Evolutionary conservation across 2,329 filamentous ascomycete genomes (phyloP).

Genomic region (Verticillium longisporum): DNA sequence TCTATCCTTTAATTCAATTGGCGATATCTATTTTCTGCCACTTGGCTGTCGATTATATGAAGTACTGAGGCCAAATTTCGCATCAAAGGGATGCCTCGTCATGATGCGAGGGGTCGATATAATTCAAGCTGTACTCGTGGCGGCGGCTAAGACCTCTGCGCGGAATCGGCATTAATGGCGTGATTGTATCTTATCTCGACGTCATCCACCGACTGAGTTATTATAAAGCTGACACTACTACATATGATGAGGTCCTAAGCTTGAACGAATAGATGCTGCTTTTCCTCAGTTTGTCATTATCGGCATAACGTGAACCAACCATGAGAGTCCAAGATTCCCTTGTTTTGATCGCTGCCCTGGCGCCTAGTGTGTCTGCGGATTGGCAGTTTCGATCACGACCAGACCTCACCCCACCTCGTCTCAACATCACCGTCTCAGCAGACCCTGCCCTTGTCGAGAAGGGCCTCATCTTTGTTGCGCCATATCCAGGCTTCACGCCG

Average conservation of each 20-base stretch:
- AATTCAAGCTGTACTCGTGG: too few relatives aligned
- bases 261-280: background rate
- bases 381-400: constrained; percentile 13
- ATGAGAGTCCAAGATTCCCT: too few relatives aligned
- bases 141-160: background rate
- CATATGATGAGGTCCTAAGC: too few relatives aligned
- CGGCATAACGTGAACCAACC: too few relatives aligned
- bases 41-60: too few relatives aligned
- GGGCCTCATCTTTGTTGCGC: constrained; percentile 37
- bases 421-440: constrained; percentile 36
- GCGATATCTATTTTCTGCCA: too few relatives aligned
- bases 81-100: too few relatives aligned
- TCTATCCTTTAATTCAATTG: too few relatives aligned
- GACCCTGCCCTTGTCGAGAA: constrained; percentile 25
- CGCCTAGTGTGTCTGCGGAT: constrained; percentile 5
- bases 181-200: background rate
- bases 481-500: constrained; percentile 26
- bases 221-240: too few relatives aligned
- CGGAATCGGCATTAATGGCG: background rate
- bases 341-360: background rate
- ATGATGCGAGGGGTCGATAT: too few relatives aligned
- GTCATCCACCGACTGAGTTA: background rate
- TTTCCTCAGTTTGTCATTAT: background rate
- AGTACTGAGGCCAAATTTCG: too few relatives aligned
- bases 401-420: constrained; percentile 23